These are phyloP conservation scores for Krasilnikovozyma curviuscula DNA, from an alignment of 768 basidiomycete genomes.

Conservation along the genomic window DNA sequence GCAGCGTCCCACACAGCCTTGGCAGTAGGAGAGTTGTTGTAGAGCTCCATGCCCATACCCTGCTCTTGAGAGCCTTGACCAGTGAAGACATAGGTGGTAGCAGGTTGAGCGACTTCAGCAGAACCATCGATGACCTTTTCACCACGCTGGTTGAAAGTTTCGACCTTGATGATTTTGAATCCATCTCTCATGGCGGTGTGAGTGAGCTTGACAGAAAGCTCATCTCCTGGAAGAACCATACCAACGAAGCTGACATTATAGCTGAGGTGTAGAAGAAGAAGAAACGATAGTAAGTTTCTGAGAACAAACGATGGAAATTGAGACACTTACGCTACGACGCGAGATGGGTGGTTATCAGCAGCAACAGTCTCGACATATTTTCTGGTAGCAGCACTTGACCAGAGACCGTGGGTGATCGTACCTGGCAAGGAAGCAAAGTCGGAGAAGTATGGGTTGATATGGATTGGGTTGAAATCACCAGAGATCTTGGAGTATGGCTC, in stretches of 20 bases:
- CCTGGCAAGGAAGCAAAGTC: constrained; percentile 79
- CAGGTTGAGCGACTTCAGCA: constrained; percentile 78
- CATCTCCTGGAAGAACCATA: constrained; percentile 84
- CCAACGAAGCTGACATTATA: constrained; percentile 92
- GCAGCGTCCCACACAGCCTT: constrained; percentile 95
- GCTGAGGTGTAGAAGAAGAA: constrained; percentile 27
- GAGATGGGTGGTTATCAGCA: constrained; percentile 76
- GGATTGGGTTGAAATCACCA: constrained; percentile 97
- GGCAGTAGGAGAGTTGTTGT: constrained; percentile 77
- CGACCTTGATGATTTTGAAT: constrained; percentile 75
- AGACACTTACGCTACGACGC: constrained; percentile 57
- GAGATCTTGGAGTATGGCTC: constrained; percentile 90
- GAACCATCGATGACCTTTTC: constrained; percentile 84
- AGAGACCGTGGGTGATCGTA: constrained; percentile 95
- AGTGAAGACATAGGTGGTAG: constrained; percentile 84
- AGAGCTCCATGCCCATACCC: constrained; percentile 99
- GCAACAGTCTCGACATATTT: constrained; percentile 82
- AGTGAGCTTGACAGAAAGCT: constrained; percentile 64
- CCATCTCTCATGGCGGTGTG: constrained; percentile 85
- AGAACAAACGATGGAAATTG: neutral
- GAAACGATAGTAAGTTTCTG: neutral
- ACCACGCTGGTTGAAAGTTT: constrained; percentile 61
- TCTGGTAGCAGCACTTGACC: constrained; percentile 86
- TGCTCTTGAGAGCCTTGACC: constrained; percentile 96
- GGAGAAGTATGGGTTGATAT: constrained; percentile 95